These are phyloP conservation scores for Suillus subaureus DNA, from an alignment of 768 basidiomycete genomes.

Conservation along the genomic window DNA sequence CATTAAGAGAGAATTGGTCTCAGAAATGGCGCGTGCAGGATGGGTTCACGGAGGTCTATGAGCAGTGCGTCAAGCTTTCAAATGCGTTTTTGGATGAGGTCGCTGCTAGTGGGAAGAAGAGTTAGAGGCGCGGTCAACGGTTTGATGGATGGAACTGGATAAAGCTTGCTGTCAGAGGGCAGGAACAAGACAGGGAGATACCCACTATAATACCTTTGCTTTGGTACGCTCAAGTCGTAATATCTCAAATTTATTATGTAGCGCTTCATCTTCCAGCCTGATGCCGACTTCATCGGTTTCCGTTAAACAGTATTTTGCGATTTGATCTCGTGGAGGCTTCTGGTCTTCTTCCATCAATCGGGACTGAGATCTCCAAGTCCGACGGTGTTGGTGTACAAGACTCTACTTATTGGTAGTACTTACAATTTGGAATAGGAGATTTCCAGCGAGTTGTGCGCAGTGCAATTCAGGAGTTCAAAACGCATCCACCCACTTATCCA, in stretches of 20 bases:
- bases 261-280: neutral
- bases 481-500: neutral
- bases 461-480: neutral
- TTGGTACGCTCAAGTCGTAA: neutral
- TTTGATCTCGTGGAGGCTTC: neutral
- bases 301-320: neutral
- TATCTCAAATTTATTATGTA: too few relatives aligned
- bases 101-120: conserved; percentile 36
- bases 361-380: neutral
- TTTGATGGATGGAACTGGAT: neutral
- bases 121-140: neutral
- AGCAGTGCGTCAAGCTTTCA: conserved; percentile 73
- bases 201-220: neutral
- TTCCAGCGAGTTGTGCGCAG: neutral
- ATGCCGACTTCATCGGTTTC: neutral
- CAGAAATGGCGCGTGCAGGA: conserved; percentile 38
- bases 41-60: conserved; percentile 77
- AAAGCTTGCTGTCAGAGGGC: neutral
- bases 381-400: neutral
- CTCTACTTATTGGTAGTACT: neutral
- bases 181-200: neutral
- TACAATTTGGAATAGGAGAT: neutral
- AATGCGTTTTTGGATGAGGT: conserved; percentile 80
- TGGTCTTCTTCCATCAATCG: neutral
- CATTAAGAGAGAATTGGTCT: neutral